Percentiles rank a stretch among this genome's conserved stretches.
Conservation (phyloP, 805 yeast genomes). For the Cyberlindnera euphorbiiphila region DNA sequence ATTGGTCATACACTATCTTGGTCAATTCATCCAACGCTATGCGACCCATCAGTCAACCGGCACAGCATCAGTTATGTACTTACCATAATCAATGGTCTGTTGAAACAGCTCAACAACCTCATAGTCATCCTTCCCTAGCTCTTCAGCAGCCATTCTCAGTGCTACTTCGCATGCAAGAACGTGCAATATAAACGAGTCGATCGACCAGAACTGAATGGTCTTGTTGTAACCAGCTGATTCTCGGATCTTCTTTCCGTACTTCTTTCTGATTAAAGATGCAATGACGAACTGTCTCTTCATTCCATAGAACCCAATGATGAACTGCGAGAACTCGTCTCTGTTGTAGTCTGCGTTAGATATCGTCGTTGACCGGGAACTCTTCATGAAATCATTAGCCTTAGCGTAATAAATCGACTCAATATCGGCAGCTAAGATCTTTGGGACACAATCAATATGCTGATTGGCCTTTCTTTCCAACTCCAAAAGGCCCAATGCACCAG, state of each 20-base stretch:
- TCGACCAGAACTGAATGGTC: conserved; percentile 59
- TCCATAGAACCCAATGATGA: conserved; percentile 61
- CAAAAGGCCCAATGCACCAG: conserved; percentile 28
- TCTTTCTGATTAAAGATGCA: conserved; percentile 38
- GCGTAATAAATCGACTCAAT: conserved; percentile 46
- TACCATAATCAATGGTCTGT: conserved; percentile 47
- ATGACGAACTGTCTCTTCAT: conserved; percentile 50
- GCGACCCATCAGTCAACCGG: conserved; percentile 10
- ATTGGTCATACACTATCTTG: no score
- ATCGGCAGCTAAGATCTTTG: conserved; percentile 41
- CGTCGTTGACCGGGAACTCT: conserved; percentile 37
- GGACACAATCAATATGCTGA: conserved; percentile 33
- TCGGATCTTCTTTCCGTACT: conserved; percentile 31
- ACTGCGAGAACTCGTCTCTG: conserved; percentile 41
- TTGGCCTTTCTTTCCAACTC: conserved; percentile 30
- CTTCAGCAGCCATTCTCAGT: conserved; percentile 46
- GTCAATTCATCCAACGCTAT: no score
- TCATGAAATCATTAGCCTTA: conserved; percentile 41
- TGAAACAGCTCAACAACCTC: conserved; percentile 45
- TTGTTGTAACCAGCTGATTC: conserved; percentile 31
- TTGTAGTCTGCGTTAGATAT: conserved; percentile 41
- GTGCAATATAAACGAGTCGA: conserved; percentile 49
- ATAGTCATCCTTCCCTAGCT: conserved; percentile 35
- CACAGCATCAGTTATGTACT: conserved; percentile 24
- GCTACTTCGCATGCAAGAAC: conserved; percentile 64